A percentile compares a stretch with the other conserved stretches of the same genome.
Conservation (phyloP, 2,329 filamentous ascomycete genomes). For the Fusarium pseudocircinatum region DNA sequence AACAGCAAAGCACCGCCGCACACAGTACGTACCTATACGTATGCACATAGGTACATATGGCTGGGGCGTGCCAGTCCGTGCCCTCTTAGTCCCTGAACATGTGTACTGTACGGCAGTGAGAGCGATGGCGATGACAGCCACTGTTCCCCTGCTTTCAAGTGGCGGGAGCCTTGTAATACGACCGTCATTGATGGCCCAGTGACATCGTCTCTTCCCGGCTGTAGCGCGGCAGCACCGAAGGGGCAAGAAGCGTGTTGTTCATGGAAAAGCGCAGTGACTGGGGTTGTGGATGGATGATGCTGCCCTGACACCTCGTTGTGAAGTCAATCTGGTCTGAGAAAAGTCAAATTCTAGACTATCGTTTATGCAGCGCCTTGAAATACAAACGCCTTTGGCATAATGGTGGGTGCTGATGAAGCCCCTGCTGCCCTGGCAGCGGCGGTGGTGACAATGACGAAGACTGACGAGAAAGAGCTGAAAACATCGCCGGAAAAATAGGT, state of each 20-base stretch:
- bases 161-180: slow-evolving; percentile 24
- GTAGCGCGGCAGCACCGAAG: slow-evolving; percentile 35
- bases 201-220: slow-evolving; percentile 20
- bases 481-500: neutral
- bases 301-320: slow-evolving; percentile 32
- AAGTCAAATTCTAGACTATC: slow-evolving; percentile 1
- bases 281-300: slow-evolving; percentile 37
- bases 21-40: neutral
- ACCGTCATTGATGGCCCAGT: slow-evolving; percentile 28
- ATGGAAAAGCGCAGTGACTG: slow-evolving; percentile 8
- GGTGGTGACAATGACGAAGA: slow-evolving; percentile 11
- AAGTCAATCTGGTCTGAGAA: slow-evolving; percentile 14
- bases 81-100: neutral
- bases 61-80: slow-evolving; percentile 9
- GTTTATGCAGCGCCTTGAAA: neutral
- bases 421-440: neutral
- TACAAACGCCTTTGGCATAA: neutral
- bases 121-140: slow-evolving; percentile 9
- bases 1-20: neutral
- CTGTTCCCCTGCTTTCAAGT: slow-evolving; percentile 12
- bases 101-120: neutral
- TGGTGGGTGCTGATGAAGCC: neutral
- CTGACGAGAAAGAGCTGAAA: slow-evolving; percentile 6
- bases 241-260: slow-evolving; percentile 20
- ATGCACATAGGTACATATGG: neutral